These are phyloP conservation scores for Cladosporium austrohemisphaericum DNA, from an alignment of 2,329 filamentous ascomycete species.

Conservation along the genomic window DNA sequence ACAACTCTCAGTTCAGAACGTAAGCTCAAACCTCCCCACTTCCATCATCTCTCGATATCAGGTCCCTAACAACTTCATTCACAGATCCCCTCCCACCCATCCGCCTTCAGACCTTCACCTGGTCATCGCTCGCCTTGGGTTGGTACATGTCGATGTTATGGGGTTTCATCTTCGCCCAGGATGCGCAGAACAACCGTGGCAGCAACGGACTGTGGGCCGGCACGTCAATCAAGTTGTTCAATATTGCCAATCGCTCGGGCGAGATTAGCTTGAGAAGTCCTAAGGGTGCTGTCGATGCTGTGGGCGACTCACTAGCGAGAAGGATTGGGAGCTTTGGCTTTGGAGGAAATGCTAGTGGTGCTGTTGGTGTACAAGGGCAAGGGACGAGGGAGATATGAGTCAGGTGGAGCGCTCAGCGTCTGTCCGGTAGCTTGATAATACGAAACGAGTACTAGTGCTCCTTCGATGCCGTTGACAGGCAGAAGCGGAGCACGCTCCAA, in stretches of 20 bases:
- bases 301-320: slow-evolving; percentile 83
- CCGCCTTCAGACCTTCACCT: slow-evolving; percentile 84
- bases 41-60: slow-evolving; percentile 44
- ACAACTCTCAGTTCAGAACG: slow-evolving; percentile 2
- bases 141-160: slow-evolving; percentile 96
- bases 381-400: not conserved
- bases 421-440: too few species aligned
- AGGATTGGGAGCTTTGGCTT: slow-evolving; percentile 80
- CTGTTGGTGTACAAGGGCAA: not conserved
- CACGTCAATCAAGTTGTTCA: slow-evolving; percentile 82
- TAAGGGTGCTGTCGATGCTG: slow-evolving; percentile 85
- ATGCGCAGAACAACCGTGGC: slow-evolving; percentile 78
- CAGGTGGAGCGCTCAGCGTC: not conserved
- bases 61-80: slow-evolving; percentile 67
- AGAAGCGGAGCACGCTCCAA: too few species aligned
- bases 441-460: too few species aligned
- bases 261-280: slow-evolving; percentile 64
- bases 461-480: too few species aligned
- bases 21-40: slow-evolving; percentile 44
- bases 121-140: slow-evolving; percentile 82
- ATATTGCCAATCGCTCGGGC: slow-evolving; percentile 62
- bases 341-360: slow-evolving; percentile 35
- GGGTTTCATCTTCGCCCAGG: slow-evolving; percentile 86
- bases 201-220: slow-evolving; percentile 87
- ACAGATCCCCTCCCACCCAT: slow-evolving; percentile 37